Evolutionary conservation across 306 rosid genomes (phyloP).

Genomic region (Prunus salicina): DNA sequence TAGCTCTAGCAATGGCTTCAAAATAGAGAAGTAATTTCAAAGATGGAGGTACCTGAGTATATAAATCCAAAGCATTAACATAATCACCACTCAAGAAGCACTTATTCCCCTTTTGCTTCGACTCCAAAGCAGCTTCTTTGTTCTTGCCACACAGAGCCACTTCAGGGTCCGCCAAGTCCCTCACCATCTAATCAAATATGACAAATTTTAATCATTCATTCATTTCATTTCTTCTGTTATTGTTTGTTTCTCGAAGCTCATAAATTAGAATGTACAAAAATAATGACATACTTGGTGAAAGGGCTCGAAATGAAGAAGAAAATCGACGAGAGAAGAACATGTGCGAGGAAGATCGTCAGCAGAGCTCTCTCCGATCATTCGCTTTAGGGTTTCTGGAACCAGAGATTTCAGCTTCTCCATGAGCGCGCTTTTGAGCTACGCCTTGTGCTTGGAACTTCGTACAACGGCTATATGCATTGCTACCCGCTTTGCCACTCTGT

Average conservation of each 20-base stretch:
- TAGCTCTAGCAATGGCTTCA: background rate
- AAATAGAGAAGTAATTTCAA: background rate
- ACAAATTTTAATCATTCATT: background rate
- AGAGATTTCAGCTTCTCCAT: constrained; percentile 76
- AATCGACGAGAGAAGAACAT: constrained; percentile 54
- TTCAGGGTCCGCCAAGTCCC: constrained; percentile 52
- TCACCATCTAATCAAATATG: constrained; percentile 38
- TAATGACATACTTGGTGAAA: constrained; percentile 54
- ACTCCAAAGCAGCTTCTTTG: constrained; percentile 55
- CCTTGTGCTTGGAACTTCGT: background rate
- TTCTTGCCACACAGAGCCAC: constrained; percentile 67
- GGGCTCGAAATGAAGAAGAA: constrained; percentile 51
- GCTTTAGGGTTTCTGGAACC: constrained; percentile 59
- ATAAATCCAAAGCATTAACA: constrained; percentile 49
- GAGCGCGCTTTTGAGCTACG: background rate
- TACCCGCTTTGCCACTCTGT: background rate
- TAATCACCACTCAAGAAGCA: constrained; percentile 54
- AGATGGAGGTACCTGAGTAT: constrained; percentile 54
- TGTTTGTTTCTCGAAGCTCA: background rate
- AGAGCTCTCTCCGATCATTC: constrained; percentile 36
- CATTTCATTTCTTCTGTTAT: background rate
- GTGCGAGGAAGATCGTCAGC: constrained; percentile 43
- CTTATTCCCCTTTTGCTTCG: constrained; percentile 63
- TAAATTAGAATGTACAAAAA: background rate
- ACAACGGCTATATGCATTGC: constrained; percentile 7